phyloP scores from a whole-genome alignment of 257 asterid genomes.

The Datura wrightii region DNA sequence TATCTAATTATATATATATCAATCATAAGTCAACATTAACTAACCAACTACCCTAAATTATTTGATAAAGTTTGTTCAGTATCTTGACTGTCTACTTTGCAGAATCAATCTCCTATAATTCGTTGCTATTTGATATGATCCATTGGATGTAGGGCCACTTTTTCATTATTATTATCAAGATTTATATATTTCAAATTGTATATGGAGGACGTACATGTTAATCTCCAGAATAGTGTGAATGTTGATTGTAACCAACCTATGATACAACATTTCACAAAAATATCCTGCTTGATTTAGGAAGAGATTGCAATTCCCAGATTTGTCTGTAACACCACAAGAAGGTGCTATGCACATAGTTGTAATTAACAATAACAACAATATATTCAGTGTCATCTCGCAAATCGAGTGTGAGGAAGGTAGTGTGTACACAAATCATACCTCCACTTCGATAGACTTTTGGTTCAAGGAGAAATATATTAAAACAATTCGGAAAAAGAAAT shows the following conservation, averaged over 20 bases:
- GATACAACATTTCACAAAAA: too few species aligned
- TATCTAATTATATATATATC: background rate
- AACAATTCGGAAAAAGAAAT: too few species aligned
- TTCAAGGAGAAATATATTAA: too few species aligned
- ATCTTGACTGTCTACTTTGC: background rate
- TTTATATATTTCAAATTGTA: background rate
- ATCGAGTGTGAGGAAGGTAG: too few species aligned
- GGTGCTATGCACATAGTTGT: background rate
- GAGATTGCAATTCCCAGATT: too few species aligned
- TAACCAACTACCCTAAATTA: conserved; percentile 26
- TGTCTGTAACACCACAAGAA: background rate
- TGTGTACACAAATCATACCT: too few species aligned
- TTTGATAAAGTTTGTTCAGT: background rate
- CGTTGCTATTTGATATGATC: conserved; percentile 6
- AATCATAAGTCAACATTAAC: conserved; percentile 17
- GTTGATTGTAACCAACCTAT: too few species aligned
- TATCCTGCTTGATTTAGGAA: too few species aligned
- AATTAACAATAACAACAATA: too few species aligned
- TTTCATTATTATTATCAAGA: background rate
- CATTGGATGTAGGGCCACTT: background rate
- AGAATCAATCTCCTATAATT: background rate
- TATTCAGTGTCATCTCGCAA: too few species aligned
- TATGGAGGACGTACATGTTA: background rate
- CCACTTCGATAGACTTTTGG: too few species aligned
- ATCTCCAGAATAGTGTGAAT: too few species aligned